Evolutionary conservation across 2,329 filamentous ascomycete species (phyloP), one percentile per base, ranked within the genome.

Genomic region (Ceratocystis destructans): DNA sequence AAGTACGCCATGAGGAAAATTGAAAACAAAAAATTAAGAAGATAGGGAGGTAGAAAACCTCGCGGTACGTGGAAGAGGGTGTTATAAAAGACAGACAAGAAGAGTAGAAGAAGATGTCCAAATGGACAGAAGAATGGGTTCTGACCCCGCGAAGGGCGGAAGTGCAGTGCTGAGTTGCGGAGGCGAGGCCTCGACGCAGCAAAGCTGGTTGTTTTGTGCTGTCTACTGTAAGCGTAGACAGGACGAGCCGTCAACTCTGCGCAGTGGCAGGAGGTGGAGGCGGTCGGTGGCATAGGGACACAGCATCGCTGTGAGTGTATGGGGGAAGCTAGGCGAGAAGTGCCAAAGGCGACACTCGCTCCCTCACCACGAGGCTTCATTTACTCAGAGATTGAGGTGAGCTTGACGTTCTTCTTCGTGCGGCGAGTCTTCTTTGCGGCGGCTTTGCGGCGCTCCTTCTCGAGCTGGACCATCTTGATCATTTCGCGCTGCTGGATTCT

Each of bases 301-400:
- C 37, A 17, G 41, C 4, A 8, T 3, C 17, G 22, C 28, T 22
- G 45, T 44, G 62, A 28, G 1, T 8, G 12, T 25, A 1, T 10
- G 17, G 53, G 46, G 7, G 25, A 20, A n/a, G 48, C 5, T 20
- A 25, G 50, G 37, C 37, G 37, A 41, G 37, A 8, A 57, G 33
- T 28, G 22, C 10, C 22, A 57, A 22, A 31, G 53, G 10, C 53
- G 3, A 15, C 15, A 15, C 8, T 28, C 53, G 25, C 53, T 57
- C 17, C 53, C 3, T 15, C 22, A 28, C 53, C 12, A 7, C 22
- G 22, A 25, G 25, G 20, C 7, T 44, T 62, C 48, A 68, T 65
- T 65, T 66, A 75, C 75, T 86, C 83, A 70, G 77, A 72, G 72
- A 85, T 85, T 68, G 82, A 78, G 64, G 81, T 77, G 77, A 86